Base-by-base conservation (phyloP, 2,329 filamentous ascomycete species). In the Botryotinia globosa region DNA sequence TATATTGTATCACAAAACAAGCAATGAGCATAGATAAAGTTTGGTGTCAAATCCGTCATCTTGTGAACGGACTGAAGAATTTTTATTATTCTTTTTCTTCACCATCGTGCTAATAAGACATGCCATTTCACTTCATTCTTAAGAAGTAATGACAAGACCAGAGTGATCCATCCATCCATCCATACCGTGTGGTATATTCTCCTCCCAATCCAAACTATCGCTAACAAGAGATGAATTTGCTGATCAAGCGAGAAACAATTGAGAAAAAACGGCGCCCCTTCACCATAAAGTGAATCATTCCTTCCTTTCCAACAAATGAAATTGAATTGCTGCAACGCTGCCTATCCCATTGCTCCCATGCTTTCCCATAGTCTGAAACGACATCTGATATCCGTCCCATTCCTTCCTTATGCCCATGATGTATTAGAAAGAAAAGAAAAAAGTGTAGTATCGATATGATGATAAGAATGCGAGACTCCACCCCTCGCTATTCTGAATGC, bases 341-440 rank as follows among this genome's bases (percentile, higher is more conserved):
- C 70, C 70, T 56, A 65, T 54, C 69, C 69, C 59, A 66, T 39
- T 54, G 37, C n/a, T 58, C 69, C 61, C 20, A 16, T 66, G 32
- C 68, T 71, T 70, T 64, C 68, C 68, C 58, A 39, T 51, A 69
- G 29, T 70, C 42, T 70, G 44, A 37, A 56, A 18, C 56, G 42
- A 70, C 62, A 32, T 48, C 29, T 51, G n/a, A 37, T 67, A 67
- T 45, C 70, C 62, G 14, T 51, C 63, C 70, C 48, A 59, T 61
- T 12, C 51, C 70, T 59, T 34, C 69, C 59, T 65, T 74, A 75
- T 74, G 73, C 75, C 73, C 69, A 70, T 71, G 54, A 68, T 69
- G 74, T 72, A 73, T 72, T 72, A 74, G 72, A 74, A 74, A 73
- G 51, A 37, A 37, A 56, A 74, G 73, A 68, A 39, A 56, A 65